Evolutionary conservation across 2,329 filamentous ascomycete genomes (phyloP), one percentile per base, ranked within the genome.

Genomic region (Talaromyces sp.): DNA sequence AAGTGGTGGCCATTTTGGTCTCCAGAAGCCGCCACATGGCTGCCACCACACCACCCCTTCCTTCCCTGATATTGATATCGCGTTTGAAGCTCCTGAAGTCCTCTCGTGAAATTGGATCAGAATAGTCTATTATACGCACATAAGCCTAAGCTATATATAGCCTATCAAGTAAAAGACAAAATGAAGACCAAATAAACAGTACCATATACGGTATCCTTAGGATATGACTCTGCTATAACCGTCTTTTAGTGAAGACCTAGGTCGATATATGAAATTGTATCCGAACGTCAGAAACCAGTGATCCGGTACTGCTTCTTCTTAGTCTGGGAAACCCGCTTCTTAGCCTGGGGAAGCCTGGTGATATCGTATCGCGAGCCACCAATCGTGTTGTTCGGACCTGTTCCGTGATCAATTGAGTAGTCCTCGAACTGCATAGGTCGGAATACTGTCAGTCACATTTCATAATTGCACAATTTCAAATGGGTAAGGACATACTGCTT

Each of bases 291-390:
- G 51, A 54, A 34, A 19, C 54, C 53, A 22, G 27, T 49, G 22
- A 27, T 27, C 15, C n/a, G 7, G 22, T 10, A 29, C 43, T 11
- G 13, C 29, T 22, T 53, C 54, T 59, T 64, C 53, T 51, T 17
- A 40, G 22, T 10, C 43, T 59, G 56, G 17, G 40, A 19, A 43
- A n/a, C 6, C 11, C 22, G 19, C 43, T 47, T 47, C 43, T 47
- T 47, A 25, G 10, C 5, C 43, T 47, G 19, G 0, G 53, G 29
- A 19, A 43, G 36, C 40, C n/a, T 65, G 38, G 56, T 54, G 36
- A 65, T 31, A 61, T 45, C 58, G 34, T 61, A 65, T 17, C 19
- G 15, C 56, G 63, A 53, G 27, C 63, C 63, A 47, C 63, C 63
- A 58, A 65, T 60, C 27, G 43, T 25, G 6, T 49, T 38, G 15